Base-by-base conservation (phyloP, 208 protist species). In the Naegleria lovaniensis region DNA sequence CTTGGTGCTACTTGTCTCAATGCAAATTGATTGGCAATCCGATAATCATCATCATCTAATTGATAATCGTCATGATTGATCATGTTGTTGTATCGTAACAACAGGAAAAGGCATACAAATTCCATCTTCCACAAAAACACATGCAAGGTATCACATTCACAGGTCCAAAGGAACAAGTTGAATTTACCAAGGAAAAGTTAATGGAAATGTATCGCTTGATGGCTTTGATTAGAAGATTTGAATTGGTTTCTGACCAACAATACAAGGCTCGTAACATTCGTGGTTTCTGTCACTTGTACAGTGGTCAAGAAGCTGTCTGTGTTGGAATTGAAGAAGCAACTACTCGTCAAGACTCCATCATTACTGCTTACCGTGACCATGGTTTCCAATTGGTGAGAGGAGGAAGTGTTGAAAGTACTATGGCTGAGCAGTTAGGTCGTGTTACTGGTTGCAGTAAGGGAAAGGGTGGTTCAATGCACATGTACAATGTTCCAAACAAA, bases 221-320 rank as follows among this genome's bases (percentile, higher is more conserved):
- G 97, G 94, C 96, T 86, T 92, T 94, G 55, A 97, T 98, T 90
- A 96, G 98, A 90, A 96, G 97, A 89, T 97, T 98, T 94, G 98
- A 99, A 93, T 95, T 95, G 22, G 95, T 95, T 87, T 95, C 95
- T 85, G 97, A 99, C 93, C 95, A 97, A 92, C 96, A 97, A 89
- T 99, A 99, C 95, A 99, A 99, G 94, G 94, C 95, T 38, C 96
- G 97, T 94, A 95, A 97, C 91, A 99, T 99, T 91, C 95, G 97
- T 88, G 98, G 98, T 90, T 99, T 99, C 94, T 99, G 97, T 95
- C 98, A 99, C 92, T 94, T 99, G 38, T 99, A 99, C 95, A 98
- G 97, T 94, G 98, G 98, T 51, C 98, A 99, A 95, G 97, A 99
- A 95, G 98, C 97, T 39, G 96, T 99, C 92, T 95, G 95, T 33